Evolutionary conservation across 179 eudicot species (phyloP).

Genomic region (Pouteria campechiana): DNA sequence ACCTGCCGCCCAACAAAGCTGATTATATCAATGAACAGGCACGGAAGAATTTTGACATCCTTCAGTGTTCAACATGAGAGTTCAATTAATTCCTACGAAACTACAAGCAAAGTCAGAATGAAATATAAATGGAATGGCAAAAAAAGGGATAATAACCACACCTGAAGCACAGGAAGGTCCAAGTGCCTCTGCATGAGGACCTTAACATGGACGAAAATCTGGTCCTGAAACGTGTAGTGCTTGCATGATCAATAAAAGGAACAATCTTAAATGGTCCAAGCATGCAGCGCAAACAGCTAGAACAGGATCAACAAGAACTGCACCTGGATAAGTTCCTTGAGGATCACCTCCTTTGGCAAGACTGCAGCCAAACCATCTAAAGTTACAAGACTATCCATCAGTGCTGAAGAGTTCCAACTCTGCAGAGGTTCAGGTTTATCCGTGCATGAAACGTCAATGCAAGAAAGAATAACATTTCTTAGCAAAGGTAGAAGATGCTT

Average conservation of each 20-base stretch:
- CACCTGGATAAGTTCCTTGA: slow-evolving; percentile 86
- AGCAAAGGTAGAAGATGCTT: slow-evolving; percentile 69
- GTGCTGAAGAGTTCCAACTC: slow-evolving; percentile 77
- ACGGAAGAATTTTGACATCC: too few species aligned
- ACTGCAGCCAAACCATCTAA: slow-evolving; percentile 55
- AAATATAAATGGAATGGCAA: too few species aligned
- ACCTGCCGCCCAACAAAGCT: slow-evolving; percentile 29
- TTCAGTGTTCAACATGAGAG: too few species aligned
- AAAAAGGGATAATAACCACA: slow-evolving; percentile 7
- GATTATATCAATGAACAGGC: neutral
- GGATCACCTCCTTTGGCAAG: slow-evolving; percentile 52
- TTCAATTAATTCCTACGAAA: too few species aligned
- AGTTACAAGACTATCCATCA: slow-evolving; percentile 59
- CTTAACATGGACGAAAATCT: slow-evolving; percentile 47
- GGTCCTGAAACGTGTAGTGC: slow-evolving; percentile 33
- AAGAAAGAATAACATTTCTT: slow-evolving; percentile 44
- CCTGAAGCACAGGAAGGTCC: slow-evolving; percentile 72
- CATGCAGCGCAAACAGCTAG: neutral
- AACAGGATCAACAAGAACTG: neutral
- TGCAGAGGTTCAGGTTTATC: slow-evolving; percentile 79
- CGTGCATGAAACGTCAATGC: slow-evolving; percentile 44
- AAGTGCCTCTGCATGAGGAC: slow-evolving; percentile 56
- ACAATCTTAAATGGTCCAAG: neutral
- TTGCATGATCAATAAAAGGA: neutral
- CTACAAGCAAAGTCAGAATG: too few species aligned